Conservation (phyloP, 257 asterid species). For the Ballota nigra region DNA sequence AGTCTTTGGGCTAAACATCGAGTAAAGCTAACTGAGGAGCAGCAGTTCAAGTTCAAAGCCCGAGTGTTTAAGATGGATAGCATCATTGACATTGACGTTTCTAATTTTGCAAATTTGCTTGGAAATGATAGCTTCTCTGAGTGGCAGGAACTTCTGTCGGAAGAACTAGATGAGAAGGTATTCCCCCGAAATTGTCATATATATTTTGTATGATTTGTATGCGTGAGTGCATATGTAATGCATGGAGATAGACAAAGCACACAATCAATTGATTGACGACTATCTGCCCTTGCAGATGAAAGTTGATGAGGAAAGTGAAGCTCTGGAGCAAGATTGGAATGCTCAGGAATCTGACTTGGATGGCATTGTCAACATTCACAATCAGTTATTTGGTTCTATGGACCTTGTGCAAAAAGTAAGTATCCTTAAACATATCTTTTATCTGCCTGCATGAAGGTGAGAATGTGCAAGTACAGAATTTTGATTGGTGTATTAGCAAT, state of each 20-base stretch:
- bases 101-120: conserved; percentile 52
- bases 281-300: conserved; percentile 36
- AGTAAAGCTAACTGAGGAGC: conserved; percentile 48
- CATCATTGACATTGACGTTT: conserved; percentile 68
- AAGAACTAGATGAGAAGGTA: conserved; percentile 61
- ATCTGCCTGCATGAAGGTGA: neutral
- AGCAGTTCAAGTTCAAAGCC: conserved; percentile 70
- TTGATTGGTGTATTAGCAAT: neutral
- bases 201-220: neutral
- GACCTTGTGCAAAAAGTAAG: conserved; percentile 66
- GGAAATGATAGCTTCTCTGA: conserved; percentile 57
- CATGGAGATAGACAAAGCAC: neutral
- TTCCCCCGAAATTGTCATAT: neutral
- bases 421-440: neutral
- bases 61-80: conserved; percentile 72
- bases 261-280: neutral
- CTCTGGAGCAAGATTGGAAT: conserved; percentile 61
- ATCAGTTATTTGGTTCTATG: conserved; percentile 72
- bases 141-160: conserved; percentile 75
- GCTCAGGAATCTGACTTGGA: conserved; percentile 54
- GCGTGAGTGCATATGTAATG: neutral
- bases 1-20: conserved; percentile 70
- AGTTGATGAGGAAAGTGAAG: conserved; percentile 42
- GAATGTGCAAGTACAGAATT: neutral
- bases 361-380: conserved; percentile 65